These are phyloP conservation scores for Geranomyces variabilis DNA, from an alignment of 192 early-diverging fungal genomes.

Conservation along the genomic window DNA sequence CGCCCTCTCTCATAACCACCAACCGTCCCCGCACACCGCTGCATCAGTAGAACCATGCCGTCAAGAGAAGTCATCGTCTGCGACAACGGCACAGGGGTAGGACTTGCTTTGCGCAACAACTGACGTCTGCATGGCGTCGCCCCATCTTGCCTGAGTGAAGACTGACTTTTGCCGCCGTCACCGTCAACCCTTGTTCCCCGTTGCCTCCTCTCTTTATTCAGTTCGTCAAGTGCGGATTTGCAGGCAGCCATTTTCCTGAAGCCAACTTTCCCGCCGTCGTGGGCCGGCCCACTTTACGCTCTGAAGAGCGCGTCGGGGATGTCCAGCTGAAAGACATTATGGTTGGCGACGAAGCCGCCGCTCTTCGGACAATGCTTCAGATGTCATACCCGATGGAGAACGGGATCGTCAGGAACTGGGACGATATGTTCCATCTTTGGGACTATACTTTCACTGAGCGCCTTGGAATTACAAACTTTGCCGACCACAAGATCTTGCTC, in stretches of 20 bases:
- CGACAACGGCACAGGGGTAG: constrained; percentile 64
- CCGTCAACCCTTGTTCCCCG: too few species aligned
- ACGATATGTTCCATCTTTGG: constrained; percentile 94
- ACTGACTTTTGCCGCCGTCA: background rate
- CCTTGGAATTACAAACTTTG: constrained; percentile 79
- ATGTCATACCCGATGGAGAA: constrained; percentile 99
- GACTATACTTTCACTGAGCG: constrained; percentile 96
- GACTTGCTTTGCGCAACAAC: constrained; percentile 14
- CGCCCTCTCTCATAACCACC: too few species aligned
- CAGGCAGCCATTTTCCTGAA: constrained; percentile 93
- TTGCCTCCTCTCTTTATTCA: constrained; percentile 30
- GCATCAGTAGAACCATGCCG: background rate
- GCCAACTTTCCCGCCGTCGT: constrained; percentile 96
- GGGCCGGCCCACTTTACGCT: constrained; percentile 96
- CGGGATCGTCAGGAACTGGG: constrained; percentile 97
- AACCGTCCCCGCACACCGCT: too few species aligned
- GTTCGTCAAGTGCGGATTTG: constrained; percentile 98
- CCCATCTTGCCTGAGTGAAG: background rate
- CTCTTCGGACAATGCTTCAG: constrained; percentile 81
- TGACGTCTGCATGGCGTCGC: background rate
- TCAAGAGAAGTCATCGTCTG: constrained; percentile 55
- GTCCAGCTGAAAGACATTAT: constrained; percentile 91
- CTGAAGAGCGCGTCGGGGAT: constrained; percentile 84
- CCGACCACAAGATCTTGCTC: constrained; percentile 89
- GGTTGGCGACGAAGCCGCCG: constrained; percentile 97